A percentile compares a stretch with the other conserved stretches of the same genome.
Conservation (phyloP, 2,329 filamentous ascomycete genomes). For the Hymenoscyphus salicellus region DNA sequence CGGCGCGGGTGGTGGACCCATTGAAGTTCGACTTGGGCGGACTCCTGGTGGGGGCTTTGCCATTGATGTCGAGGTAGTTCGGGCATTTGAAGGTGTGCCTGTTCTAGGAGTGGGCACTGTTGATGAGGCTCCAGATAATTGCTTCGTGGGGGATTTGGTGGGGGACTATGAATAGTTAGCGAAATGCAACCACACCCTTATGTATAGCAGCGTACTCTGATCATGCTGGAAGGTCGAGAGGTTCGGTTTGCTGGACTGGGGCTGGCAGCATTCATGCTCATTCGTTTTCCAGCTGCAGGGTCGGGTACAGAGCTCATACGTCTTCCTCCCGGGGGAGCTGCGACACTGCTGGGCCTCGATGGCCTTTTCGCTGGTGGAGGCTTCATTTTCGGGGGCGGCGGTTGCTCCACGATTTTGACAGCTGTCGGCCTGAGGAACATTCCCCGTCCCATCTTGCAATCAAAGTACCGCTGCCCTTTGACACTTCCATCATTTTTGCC, state of each 20-base stretch:
- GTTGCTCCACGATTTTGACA: constrained; percentile 57
- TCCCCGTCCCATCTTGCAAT: constrained; percentile 70
- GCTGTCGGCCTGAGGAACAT: constrained; percentile 83
- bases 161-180: constrained; percentile 57
- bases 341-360: constrained; percentile 46
- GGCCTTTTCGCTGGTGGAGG: constrained; percentile 35
- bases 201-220: constrained; percentile 49
- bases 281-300: constrained; percentile 56
- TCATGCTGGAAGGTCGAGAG: constrained; percentile 53
- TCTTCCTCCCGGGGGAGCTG: constrained; percentile 33
- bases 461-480: constrained; percentile 82
- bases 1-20: constrained; percentile 57
- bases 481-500: constrained; percentile 96
- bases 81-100: constrained; percentile 57
- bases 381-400: constrained; percentile 40
- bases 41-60: constrained; percentile 55
- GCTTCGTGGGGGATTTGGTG: constrained; percentile 77
- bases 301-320: constrained; percentile 49
- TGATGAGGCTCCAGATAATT: constrained; percentile 54
- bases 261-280: constrained; percentile 69
- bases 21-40: constrained; percentile 57
- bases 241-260: constrained; percentile 64
- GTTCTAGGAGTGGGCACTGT: constrained; percentile 61
- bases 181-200: constrained; percentile 4
- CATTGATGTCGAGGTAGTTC: constrained; percentile 40